phyloP scores from a whole-genome alignment of 495 filamentous ascomycete species.

The Aspergillus homomorphus region DNA sequence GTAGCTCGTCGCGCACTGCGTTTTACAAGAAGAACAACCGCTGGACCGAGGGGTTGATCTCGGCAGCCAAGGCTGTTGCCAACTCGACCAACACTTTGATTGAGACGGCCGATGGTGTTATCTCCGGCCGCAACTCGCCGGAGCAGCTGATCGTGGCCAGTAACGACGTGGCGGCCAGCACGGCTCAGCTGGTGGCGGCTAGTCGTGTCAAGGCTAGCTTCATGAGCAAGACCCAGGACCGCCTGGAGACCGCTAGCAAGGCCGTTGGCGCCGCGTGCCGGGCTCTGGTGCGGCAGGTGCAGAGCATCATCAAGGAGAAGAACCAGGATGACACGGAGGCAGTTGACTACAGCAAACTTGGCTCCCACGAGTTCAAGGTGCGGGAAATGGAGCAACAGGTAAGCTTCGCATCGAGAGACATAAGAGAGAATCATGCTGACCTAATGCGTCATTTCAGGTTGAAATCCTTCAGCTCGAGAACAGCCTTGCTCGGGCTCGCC shows the following conservation, averaged over 20 bases:
- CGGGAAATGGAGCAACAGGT: slow-evolving; percentile 99
- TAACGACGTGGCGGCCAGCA: slow-evolving; percentile 93
- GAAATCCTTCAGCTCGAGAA: slow-evolving; percentile 98
- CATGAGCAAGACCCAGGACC: slow-evolving; percentile 94
- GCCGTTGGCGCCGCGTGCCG: slow-evolving; percentile 88
- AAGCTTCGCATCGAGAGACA: slow-evolving; percentile 31
- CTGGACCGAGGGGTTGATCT: slow-evolving; percentile 97
- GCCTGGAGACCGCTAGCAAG: slow-evolving; percentile 85
- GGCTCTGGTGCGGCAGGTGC: slow-evolving; percentile 85
- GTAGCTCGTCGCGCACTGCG: slow-evolving; percentile 81
- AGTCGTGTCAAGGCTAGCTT: slow-evolving; percentile 95
- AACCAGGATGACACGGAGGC: slow-evolving; percentile 71
- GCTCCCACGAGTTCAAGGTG: slow-evolving; percentile 95
- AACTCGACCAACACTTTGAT: slow-evolving; percentile 89
- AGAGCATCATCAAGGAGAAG: slow-evolving; percentile 84
- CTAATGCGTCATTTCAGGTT: slow-evolving; percentile 55
- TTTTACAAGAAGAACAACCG: slow-evolving; percentile 99
- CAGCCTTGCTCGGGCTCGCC: slow-evolving; percentile 70
- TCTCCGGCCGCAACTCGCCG: slow-evolving; percentile 83
- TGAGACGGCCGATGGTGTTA: slow-evolving; percentile 94
- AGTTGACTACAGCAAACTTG: slow-evolving; percentile 82
- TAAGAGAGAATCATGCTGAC: not conserved
- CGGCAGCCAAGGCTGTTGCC: slow-evolving; percentile 93
- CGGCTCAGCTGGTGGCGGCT: slow-evolving; percentile 93
- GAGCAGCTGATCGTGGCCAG: slow-evolving; percentile 97